Conservation (phyloP, 371 early-diverging fungal genomes). For the Smittium culicis region DNA sequence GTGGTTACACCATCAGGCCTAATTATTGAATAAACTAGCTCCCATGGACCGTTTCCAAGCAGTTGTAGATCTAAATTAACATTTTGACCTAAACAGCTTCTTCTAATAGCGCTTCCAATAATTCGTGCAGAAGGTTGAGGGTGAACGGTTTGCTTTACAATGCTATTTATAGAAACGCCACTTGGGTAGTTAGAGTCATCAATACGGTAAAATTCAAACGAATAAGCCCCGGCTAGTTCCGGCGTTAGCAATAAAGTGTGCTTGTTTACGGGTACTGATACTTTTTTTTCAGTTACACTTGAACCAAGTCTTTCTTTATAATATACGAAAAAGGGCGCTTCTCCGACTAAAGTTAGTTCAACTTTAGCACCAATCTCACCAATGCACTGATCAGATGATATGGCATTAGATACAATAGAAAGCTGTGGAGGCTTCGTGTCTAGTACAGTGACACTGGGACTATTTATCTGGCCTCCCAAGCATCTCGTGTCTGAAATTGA, state of each 20-base stretch:
- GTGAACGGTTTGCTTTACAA: slow-evolving; percentile 22
- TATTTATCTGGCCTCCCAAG: slow-evolving; percentile 10
- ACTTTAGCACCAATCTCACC: slow-evolving; percentile 29
- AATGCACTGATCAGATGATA: slow-evolving; percentile 27
- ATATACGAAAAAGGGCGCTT: slow-evolving; percentile 26
- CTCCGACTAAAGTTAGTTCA: slow-evolving; percentile 22
- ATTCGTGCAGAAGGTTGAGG: slow-evolving; percentile 27
- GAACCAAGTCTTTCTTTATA: slow-evolving; percentile 24
- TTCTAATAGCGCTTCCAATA: slow-evolving; percentile 10
- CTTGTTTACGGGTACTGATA: slow-evolving; percentile 21
- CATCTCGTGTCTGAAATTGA: slow-evolving; percentile 22
- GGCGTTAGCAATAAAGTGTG: slow-evolving; percentile 23
- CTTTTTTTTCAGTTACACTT: slow-evolving; percentile 15
- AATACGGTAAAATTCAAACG: slow-evolving; percentile 26
- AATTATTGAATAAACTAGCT: slow-evolving; percentile 20
- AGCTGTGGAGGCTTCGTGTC: slow-evolving; percentile 16
- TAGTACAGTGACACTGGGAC: slow-evolving; percentile 15
- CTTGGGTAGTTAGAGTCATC: slow-evolving; percentile 31
- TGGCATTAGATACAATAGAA: slow-evolving; percentile 17
- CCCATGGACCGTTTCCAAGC: slow-evolving; percentile 30
- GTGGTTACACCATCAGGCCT: slow-evolving; percentile 16
- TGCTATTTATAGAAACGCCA: slow-evolving; percentile 15
- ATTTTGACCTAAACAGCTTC: slow-evolving; percentile 20
- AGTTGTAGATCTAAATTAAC: slow-evolving; percentile 20
- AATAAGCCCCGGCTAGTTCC: slow-evolving; percentile 25